Conservation (phyloP, 805 yeast genomes). For the Hanseniaspora occidentalis region DNA sequence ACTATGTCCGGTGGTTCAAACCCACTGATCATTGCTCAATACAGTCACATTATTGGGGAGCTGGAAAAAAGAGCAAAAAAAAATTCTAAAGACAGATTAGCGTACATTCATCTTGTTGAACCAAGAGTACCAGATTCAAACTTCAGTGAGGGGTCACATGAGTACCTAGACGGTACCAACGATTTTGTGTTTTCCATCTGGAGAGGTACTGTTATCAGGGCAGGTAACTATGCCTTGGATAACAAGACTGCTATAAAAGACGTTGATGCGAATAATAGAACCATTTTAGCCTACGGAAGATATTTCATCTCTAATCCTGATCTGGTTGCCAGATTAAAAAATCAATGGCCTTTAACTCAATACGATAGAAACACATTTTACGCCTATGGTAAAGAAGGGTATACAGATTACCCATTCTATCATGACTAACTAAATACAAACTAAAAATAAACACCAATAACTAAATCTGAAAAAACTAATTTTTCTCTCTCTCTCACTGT, state of each 20-base stretch:
- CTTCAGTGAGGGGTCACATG: slow-evolving; percentile 19
- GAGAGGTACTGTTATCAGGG: slow-evolving; percentile 32
- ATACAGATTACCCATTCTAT: slow-evolving; percentile 31
- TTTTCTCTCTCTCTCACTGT: no score
- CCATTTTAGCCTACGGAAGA: slow-evolving; percentile 35
- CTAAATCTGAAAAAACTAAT: no score
- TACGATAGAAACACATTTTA: slow-evolving; percentile 43
- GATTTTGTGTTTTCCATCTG: slow-evolving; percentile 30
- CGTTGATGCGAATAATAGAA: slow-evolving; percentile 28
- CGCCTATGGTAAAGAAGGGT: slow-evolving; percentile 26
- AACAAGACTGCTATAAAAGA: slow-evolving; percentile 19
- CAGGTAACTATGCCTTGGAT: slow-evolving; percentile 25
- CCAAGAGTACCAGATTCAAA: slow-evolving; percentile 27
- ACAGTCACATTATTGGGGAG: slow-evolving; percentile 29
- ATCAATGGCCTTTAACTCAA: slow-evolving; percentile 28
- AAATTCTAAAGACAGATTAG: slow-evolving; percentile 18
- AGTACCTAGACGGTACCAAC: slow-evolving; percentile 21
- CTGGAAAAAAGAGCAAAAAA: slow-evolving; percentile 26
- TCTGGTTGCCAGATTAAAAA: slow-evolving; percentile 31
- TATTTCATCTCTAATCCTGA: slow-evolving; percentile 45
- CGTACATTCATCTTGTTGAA: slow-evolving; percentile 24
- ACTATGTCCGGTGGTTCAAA: slow-evolving; percentile 30
- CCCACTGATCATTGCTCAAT: slow-evolving; percentile 29
- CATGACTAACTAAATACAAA: no score
- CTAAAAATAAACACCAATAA: no score